Evolutionary conservation across 768 basidiomycete species (phyloP).

Genomic region (Amanita brunnescens): DNA sequence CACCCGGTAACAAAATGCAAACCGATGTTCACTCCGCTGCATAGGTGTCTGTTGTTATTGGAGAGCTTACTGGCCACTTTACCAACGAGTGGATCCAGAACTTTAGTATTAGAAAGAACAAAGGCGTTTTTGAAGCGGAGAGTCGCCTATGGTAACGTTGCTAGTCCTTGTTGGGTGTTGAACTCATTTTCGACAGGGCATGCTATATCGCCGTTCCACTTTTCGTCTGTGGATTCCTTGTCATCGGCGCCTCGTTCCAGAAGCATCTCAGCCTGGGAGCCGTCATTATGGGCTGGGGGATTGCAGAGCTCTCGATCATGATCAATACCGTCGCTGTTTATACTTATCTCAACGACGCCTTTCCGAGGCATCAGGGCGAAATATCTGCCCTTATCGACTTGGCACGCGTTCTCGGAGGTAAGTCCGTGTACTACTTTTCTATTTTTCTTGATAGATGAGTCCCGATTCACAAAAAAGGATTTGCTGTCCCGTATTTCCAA

Average conservation of each 20-base stretch:
- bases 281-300: slow-evolving; percentile 32
- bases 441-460: not conserved
- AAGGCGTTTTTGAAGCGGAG: slow-evolving; percentile 54
- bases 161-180: no score
- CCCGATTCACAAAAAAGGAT: slow-evolving; percentile 24
- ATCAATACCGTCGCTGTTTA: slow-evolving; percentile 58
- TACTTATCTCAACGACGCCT: slow-evolving; percentile 25
- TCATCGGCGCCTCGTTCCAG: slow-evolving; percentile 1
- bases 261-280: slow-evolving; percentile 1
- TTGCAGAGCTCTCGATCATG: slow-evolving; percentile 47
- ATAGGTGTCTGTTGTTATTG: slow-evolving; percentile 43
- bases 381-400: slow-evolving; percentile 55
- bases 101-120: slow-evolving; percentile 34
- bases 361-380: slow-evolving; percentile 40
- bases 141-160: slow-evolving; percentile 48
- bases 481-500: slow-evolving; percentile 60
- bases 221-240: slow-evolving; percentile 1
- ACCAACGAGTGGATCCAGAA: slow-evolving; percentile 46
- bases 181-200: slow-evolving; percentile 44
- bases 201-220: slow-evolving; percentile 39
- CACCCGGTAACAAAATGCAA: not conserved
- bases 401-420: slow-evolving; percentile 43
- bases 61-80: slow-evolving; percentile 45
- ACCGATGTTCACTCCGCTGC: slow-evolving; percentile 5
- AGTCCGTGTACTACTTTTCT: slow-evolving; percentile 1